Percentiles rank a stretch among this genome's conserved stretches.
Conservation (phyloP, 768 basidiomycete genomes). For the Fomitopsis serialis region DNA sequence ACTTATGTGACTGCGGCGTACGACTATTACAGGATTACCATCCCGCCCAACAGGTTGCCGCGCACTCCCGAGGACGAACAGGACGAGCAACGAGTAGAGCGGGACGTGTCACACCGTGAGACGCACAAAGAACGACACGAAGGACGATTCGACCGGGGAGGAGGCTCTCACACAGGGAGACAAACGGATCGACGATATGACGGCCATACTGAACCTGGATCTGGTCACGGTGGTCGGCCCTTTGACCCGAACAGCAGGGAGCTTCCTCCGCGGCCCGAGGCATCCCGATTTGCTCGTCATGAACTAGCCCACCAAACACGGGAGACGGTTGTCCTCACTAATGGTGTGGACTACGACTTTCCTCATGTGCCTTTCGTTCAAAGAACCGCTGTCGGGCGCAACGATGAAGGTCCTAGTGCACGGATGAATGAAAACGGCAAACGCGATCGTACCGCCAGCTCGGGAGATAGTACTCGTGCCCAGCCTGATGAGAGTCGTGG, state of each 20-base stretch:
- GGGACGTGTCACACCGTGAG: too few species aligned
- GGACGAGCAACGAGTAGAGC: not conserved
- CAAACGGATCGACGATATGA: too few species aligned
- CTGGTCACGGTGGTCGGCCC: too few species aligned
- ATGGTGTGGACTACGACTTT: too few species aligned
- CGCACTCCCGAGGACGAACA: not conserved
- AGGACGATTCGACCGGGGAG: too few species aligned
- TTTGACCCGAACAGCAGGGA: too few species aligned
- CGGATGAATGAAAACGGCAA: not conserved
- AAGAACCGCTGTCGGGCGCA: not conserved
- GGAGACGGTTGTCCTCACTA: not conserved
- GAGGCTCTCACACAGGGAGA: too few species aligned
- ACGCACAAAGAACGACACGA: too few species aligned
- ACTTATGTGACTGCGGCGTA: conserved; percentile 46
- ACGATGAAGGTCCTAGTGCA: not conserved
- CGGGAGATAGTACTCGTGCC: not conserved
- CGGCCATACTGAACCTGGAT: too few species aligned
- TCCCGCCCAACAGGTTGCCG: conserved; percentile 11
- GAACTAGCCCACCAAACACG: not conserved
- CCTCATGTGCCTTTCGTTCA: too few species aligned
- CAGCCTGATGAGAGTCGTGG: not conserved
- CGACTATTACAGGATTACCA: conserved; percentile 34
- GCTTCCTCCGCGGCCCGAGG: not conserved
- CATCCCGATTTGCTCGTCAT: not conserved
- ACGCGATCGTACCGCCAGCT: not conserved